These are phyloP conservation scores for Xylaria castorea DNA, from an alignment of 495 filamentous ascomycete species.

Conservation along the genomic window DNA sequence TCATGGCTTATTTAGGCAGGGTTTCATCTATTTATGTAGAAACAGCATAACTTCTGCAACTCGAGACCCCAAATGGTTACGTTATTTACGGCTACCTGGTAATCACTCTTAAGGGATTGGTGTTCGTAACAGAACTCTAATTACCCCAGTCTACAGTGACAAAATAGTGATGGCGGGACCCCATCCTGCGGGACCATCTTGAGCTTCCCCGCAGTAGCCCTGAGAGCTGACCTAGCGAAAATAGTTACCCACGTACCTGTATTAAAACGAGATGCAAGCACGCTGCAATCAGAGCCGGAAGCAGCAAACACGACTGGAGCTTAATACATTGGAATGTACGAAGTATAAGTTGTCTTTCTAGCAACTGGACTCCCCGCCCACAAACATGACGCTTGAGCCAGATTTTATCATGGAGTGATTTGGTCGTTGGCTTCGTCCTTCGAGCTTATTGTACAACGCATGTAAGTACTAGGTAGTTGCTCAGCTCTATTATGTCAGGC, in stretches of 20 bases:
- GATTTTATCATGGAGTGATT: not conserved
- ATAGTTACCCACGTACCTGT: not conserved
- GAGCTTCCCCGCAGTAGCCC: not conserved
- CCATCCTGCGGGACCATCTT: conserved; percentile 4
- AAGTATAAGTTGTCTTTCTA: not conserved
- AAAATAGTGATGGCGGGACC: conserved; percentile 8
- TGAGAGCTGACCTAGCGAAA: not conserved
- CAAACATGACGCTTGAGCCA: not conserved
- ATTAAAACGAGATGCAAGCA: not conserved
- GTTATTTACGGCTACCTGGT: not conserved
- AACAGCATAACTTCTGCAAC: not conserved
- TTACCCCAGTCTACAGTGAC: not conserved
- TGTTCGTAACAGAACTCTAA: not conserved
- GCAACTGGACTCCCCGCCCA: not conserved
- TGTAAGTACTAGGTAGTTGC: no score
- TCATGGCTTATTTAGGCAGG: not conserved
- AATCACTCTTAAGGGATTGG: not conserved
- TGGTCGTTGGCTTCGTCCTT: not conserved
- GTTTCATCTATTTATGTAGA: not conserved
- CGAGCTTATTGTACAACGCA: not conserved
- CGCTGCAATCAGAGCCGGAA: not conserved
- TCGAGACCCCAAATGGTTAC: not conserved
- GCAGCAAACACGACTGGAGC: not conserved
- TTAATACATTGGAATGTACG: not conserved
- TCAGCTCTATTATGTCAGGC: not conserved